These are phyloP conservation scores for Bolboschoenus planiculmis DNA, from an alignment of 176 grass and related monocot genomes.

Conservation along the genomic window DNA sequence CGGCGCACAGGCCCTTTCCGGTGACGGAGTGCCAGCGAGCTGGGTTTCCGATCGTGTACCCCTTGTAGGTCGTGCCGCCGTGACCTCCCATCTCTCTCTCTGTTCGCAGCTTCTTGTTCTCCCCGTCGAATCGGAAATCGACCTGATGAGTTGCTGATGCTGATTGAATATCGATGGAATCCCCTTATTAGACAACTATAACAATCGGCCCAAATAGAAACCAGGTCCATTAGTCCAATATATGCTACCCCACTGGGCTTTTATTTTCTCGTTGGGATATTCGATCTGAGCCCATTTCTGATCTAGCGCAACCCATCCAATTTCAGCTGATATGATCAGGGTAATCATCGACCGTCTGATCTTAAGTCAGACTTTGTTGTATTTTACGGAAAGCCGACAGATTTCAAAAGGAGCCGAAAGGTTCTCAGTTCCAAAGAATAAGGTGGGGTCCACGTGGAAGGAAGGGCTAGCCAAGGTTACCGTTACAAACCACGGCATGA, in stretches of 20 bases:
- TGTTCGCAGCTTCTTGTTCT: neutral
- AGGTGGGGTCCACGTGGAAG: constrained; percentile 12
- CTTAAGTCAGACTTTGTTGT: neutral
- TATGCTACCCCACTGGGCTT: neutral
- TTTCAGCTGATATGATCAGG: neutral
- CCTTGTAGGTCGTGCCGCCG: constrained; percentile 87
- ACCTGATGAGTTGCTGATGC: neutral
- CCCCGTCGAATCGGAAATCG: neutral
- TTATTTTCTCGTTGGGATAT: neutral
- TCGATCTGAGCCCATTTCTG: neutral
- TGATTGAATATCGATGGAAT: neutral
- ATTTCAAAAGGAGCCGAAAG: neutral
- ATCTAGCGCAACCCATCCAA: neutral
- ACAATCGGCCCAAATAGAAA: neutral
- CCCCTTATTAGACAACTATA: neutral
- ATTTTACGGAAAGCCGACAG: neutral
- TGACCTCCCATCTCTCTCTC: constrained; percentile 38
- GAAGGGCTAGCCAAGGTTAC: neutral
- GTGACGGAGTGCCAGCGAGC: constrained; percentile 80
- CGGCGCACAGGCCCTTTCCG: constrained; percentile 85
- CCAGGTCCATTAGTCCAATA: neutral
- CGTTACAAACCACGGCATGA: neutral
- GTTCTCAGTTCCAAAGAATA: neutral
- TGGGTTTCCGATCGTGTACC: constrained; percentile 66
- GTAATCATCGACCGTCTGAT: neutral